These are phyloP conservation scores for Yarrowia sp. DNA, from an alignment of 805 yeast species.

Conservation along the genomic window DNA sequence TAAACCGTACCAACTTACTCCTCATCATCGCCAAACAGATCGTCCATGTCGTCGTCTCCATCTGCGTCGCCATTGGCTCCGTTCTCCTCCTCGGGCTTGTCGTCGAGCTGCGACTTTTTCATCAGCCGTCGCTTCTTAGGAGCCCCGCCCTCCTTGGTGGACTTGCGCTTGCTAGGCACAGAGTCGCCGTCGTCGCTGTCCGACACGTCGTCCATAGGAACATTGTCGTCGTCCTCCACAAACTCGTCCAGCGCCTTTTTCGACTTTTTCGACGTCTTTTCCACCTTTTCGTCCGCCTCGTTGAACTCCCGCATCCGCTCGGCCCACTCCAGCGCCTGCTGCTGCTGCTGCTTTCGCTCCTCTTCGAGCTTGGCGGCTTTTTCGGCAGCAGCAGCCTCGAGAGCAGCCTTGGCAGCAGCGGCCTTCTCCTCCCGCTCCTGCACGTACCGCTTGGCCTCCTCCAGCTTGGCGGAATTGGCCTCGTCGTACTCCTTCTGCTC, in stretches of 20 bases:
- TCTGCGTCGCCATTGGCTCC: slow-evolving; percentile 37
- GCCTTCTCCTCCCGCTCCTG: slow-evolving; percentile 59
- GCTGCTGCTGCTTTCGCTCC: slow-evolving; percentile 36
- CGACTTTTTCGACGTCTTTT: slow-evolving; percentile 27
- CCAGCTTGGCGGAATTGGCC: slow-evolving; percentile 56
- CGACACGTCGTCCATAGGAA: slow-evolving; percentile 32
- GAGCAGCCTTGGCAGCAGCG: slow-evolving; percentile 42
- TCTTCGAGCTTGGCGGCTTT: slow-evolving; percentile 30
- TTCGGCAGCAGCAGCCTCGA: slow-evolving; percentile 35
- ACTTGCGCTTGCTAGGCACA: slow-evolving; percentile 27
- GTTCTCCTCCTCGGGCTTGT: slow-evolving; percentile 36
- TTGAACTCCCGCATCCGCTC: slow-evolving; percentile 43
- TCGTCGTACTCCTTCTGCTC: slow-evolving; percentile 70
- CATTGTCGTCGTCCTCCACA: slow-evolving; percentile 30
- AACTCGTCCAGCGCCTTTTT: slow-evolving; percentile 26
- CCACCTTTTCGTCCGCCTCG: slow-evolving; percentile 32
- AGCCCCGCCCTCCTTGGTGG: slow-evolving; percentile 26
- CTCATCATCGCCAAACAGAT: slow-evolving; percentile 32
- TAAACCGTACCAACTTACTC: background rate
- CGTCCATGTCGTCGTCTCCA: slow-evolving; percentile 29
- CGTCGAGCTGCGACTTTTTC: slow-evolving; percentile 35
- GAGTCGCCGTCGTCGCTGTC: slow-evolving; percentile 29
- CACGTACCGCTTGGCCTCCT: slow-evolving; percentile 55
- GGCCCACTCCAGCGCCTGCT: slow-evolving; percentile 42
- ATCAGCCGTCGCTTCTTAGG: slow-evolving; percentile 30